Conservation (phyloP, 257 asterid genomes). For the Lycium ferocissimum region DNA sequence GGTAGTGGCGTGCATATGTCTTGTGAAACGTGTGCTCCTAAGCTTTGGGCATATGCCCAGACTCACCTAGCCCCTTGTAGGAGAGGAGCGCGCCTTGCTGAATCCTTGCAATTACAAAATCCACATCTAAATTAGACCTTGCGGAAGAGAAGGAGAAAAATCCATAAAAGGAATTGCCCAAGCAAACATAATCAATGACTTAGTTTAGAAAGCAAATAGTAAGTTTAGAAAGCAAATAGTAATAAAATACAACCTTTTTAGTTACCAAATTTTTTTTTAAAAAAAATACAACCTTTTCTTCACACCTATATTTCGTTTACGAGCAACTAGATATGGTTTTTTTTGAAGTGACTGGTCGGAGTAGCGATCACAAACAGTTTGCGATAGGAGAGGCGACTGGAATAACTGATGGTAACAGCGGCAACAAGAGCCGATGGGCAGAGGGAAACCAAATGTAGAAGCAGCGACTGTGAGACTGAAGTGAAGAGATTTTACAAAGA, state of each 20-base stretch:
- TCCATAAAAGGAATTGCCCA: neutral
- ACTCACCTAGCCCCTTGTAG: neutral
- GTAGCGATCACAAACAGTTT: neutral
- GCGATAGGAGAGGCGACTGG: neutral
- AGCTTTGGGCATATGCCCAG: neutral
- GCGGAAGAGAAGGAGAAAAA: slow-evolving; percentile 16
- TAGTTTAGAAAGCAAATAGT: neutral
- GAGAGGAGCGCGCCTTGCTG: neutral
- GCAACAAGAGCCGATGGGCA: neutral
- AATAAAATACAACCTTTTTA: neutral
- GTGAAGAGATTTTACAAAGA: slow-evolving; percentile 17
- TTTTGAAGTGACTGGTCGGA: neutral
- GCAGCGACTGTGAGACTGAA: neutral
- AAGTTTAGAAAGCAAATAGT: neutral
- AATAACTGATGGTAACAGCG: neutral
- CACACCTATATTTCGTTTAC: neutral
- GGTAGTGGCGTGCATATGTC: neutral
- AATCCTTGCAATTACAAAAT: neutral
- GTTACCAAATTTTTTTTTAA: no score
- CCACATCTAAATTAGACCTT: neutral
- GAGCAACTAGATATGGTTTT: neutral
- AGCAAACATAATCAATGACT: neutral
- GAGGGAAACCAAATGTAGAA: neutral
- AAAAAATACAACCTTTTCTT: neutral
- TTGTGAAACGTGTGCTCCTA: neutral